Base-by-base conservation (phyloP, 75 land plant genomes). In the Pinus albicaulis region DNA sequence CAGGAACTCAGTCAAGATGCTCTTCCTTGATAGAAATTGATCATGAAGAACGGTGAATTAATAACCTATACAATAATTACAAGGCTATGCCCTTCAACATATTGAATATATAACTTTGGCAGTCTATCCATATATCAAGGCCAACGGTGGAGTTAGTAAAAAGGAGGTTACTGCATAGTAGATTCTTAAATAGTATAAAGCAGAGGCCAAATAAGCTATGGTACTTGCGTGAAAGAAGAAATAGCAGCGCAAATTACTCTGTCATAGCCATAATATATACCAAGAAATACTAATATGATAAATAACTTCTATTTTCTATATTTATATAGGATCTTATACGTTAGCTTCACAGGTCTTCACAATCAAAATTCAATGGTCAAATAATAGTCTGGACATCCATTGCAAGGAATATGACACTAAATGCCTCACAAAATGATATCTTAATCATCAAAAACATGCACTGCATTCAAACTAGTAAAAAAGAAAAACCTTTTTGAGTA, bases 351-450 rank as follows among this genome's bases (percentile, higher is more conserved):
- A 48, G 11, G 12, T 48, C 53, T 10, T 10, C 20, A 68, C n/a
- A 68, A 68, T 41, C 52, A 68, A 38, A 2, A 68, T 20, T 68
- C 38, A 28, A 16, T 14, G 3, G 5, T 34, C 71, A 41, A 38
- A 38, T 36, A 10, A 41, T 20, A 20, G 52, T 38, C 13, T 48
- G 53, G 12, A 48, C 12, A 48, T 2, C 17, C 55, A 48, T 36
- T 56, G 14, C 2, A 38, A 80, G 57, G 22, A 57, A n/a, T 15
- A 38, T n/a, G 44, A 17, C 41, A 31, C 41, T 60, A 76, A 59
- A 76, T 58, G 41, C 59, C 11, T 57, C 20, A 57, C 56, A 55
- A 56, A n/a, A 24, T 44, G 78, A 19, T 76, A 63, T 41, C 53
- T 20, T 52, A 64, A 52, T 5, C 25, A 22, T 34, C 25, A 14